Percentiles rank a stretch among this genome's conserved stretches.
These are phyloP conservation scores for Chenopodium album DNA, from an alignment of 148 eudicot species.

Conservation along the genomic window DNA sequence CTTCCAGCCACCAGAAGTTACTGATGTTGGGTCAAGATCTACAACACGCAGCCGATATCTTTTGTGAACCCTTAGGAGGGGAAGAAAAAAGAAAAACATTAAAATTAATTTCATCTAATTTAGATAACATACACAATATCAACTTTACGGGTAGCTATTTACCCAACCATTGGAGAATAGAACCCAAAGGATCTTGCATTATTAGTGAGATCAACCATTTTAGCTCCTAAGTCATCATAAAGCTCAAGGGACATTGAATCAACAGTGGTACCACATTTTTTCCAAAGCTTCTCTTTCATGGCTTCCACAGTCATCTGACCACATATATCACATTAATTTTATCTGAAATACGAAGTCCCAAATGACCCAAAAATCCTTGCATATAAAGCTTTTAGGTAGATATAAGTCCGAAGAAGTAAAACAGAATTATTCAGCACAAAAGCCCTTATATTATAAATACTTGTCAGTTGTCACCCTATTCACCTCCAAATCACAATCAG, in stretches of 20 bases:
- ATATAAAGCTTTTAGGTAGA: not conserved
- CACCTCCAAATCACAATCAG: too few relatives aligned
- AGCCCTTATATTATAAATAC: not conserved
- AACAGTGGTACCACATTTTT: constrained; percentile 88
- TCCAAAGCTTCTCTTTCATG: constrained; percentile 95
- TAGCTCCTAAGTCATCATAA: constrained; percentile 67
- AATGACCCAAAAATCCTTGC: not conserved
- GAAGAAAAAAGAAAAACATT: not conserved
- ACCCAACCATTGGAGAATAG: constrained; percentile 91
- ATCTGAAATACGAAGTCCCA: not conserved
- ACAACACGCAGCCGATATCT: constrained; percentile 80
- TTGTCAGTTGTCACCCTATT: too few relatives aligned
- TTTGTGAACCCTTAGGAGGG: not conserved
- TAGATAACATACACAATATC: not conserved
- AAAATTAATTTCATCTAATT: not conserved
- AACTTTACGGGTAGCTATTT: constrained; percentile 1
- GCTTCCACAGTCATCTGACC: constrained; percentile 77
- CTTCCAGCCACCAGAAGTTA: constrained; percentile 94
- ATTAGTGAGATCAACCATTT: constrained; percentile 55
- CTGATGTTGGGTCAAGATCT: constrained; percentile 90
- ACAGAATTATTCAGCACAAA: not conserved
- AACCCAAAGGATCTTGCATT: constrained; percentile 65
- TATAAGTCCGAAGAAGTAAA: not conserved
- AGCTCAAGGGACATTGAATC: constrained; percentile 81
- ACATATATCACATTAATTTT: not conserved